Conservation (phyloP, 73 alveolate species). For the Uronychia setigera region DNA sequence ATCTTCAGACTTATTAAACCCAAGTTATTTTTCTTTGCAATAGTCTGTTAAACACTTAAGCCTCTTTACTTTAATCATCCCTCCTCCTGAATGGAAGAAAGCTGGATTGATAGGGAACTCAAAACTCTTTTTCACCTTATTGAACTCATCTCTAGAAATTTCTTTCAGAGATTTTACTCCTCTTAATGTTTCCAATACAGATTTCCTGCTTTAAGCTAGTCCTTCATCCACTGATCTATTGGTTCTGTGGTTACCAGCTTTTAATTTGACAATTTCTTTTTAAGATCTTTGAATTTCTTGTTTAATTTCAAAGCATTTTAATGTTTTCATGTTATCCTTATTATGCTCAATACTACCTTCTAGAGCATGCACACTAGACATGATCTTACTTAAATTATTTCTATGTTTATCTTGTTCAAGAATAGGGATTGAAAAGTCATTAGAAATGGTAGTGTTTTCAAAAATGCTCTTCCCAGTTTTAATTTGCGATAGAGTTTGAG, state of each 20-base stretch:
- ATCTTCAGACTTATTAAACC: not conserved
- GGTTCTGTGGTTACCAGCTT: not conserved
- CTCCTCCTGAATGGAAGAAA: not conserved
- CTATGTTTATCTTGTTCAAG: not conserved
- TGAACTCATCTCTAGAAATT: not conserved
- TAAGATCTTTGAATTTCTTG: not conserved
- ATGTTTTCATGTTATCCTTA: not conserved
- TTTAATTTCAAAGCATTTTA: not conserved
- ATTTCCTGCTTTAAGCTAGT: not conserved
- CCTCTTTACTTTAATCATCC: not conserved
- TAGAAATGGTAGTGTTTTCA: not conserved
- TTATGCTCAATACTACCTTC: not conserved
- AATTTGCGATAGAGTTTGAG: not conserved
- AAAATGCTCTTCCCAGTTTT: conserved; percentile 2
- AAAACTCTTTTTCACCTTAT: not conserved
- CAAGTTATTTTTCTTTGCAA: not conserved
- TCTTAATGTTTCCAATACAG: not conserved
- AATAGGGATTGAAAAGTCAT: not conserved
- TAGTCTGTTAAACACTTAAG: not conserved
- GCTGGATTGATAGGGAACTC: conserved; percentile 7
- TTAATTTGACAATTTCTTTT: not conserved
- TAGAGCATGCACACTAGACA: not conserved
- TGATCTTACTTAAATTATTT: not conserved
- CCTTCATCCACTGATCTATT: not conserved
- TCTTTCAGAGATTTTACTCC: too few species aligned